These are phyloP conservation scores for Mortierella sp. DNA, from an alignment of 371 early-diverging fungal species.

Conservation along the genomic window DNA sequence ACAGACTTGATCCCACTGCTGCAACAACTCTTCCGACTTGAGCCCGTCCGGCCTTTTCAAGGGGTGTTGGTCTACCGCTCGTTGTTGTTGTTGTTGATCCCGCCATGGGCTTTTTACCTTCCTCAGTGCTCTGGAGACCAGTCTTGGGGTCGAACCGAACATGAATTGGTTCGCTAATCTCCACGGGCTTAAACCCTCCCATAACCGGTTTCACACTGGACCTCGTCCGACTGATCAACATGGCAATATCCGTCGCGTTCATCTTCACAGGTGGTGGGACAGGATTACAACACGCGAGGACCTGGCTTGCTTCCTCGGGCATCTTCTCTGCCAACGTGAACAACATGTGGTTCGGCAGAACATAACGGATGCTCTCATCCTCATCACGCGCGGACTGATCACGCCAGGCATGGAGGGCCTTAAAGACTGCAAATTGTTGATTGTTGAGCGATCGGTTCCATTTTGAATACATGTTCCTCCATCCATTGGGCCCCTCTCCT, in stretches of 20 bases:
- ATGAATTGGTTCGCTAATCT: constrained; percentile 36
- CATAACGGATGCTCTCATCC: constrained; percentile 92
- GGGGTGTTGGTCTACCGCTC: not conserved
- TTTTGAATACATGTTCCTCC: constrained; percentile 76
- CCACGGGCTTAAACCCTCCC: constrained; percentile 34
- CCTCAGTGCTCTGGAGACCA: constrained; percentile 37
- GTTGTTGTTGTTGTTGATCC: not conserved
- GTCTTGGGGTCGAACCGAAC: constrained; percentile 45
- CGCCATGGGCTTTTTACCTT: constrained; percentile 14
- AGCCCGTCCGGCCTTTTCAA: constrained; percentile 3
- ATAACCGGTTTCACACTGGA: constrained; percentile 43
- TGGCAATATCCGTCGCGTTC: constrained; percentile 82
- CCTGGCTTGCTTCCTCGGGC: constrained; percentile 78
- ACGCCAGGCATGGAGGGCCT: constrained; percentile 92
- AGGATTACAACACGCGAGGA: constrained; percentile 81
- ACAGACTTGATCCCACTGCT: constrained; percentile 25
- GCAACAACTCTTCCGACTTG: constrained; percentile 8
- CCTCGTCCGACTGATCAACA: constrained; percentile 68
- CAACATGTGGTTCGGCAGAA: constrained; percentile 92
- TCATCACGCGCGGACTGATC: constrained; percentile 90
- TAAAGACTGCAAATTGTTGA: constrained; percentile 82
- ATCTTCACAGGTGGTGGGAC: constrained; percentile 88
- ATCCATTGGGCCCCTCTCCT: constrained; percentile 82
- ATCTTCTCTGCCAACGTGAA: constrained; percentile 78
- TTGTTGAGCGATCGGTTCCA: constrained; percentile 70